phyloP scores from a whole-genome alignment of 2,329 filamentous ascomycete species.

The Whalleya microplaca region DNA sequence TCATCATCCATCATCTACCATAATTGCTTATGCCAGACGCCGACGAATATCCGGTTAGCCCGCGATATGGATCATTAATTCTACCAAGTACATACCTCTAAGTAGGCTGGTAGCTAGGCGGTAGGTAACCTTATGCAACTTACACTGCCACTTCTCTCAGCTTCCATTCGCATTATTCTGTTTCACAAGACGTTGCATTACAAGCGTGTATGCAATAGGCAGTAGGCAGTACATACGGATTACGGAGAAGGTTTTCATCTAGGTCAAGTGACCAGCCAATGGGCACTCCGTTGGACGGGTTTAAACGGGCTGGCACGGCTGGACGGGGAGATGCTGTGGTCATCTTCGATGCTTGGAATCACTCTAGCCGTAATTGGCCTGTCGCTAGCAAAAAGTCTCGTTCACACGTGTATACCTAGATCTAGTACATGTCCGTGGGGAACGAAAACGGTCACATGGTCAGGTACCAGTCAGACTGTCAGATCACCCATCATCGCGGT shows the following conservation, averaged over 20 bases:
- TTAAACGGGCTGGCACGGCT: no score
- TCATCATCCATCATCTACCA: not conserved
- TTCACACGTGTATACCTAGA: conserved; percentile 15
- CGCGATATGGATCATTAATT: not conserved
- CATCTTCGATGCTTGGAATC: conserved; percentile 6
- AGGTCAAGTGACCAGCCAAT: not conserved
- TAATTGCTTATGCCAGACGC: not conserved
- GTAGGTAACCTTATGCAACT: not conserved
- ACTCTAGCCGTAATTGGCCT: conserved; percentile 15
- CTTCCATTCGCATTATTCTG: not conserved
- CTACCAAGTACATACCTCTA: no score
- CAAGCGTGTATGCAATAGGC: no score
- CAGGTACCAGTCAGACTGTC: conserved; percentile 27
- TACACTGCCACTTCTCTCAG: not conserved
- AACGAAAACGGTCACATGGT: conserved; percentile 20
- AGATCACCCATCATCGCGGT: conserved; percentile 27
- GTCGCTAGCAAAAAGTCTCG: conserved; percentile 10
- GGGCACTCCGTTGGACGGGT: not conserved
- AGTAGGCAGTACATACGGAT: no score
- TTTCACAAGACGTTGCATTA: not conserved
- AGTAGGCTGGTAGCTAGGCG: no score
- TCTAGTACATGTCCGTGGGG: conserved; percentile 9
- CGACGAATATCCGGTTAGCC: conserved; percentile 19
- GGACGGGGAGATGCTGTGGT: not conserved
- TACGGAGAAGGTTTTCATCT: no score